Percentiles rank a stretch among this genome's conserved stretches.
Evolutionary conservation across 139 green algal species (phyloP).

Genomic region (Chlorella vulgaris): DNA sequence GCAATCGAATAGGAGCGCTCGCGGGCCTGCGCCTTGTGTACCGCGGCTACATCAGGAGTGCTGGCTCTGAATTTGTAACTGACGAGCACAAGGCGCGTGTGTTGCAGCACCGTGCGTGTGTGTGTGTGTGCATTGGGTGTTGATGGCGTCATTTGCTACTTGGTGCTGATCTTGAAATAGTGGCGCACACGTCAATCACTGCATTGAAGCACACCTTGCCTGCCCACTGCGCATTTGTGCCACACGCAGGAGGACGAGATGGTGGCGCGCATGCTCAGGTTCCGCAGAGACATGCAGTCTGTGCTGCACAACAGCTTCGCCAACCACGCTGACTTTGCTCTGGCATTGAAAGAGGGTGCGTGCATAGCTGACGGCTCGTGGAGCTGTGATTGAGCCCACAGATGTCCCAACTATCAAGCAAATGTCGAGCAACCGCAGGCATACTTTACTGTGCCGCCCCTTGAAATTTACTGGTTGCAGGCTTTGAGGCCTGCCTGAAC

Average conservation of each 20-base stretch:
- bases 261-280: conserved; percentile 23
- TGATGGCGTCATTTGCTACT: too few relatives aligned
- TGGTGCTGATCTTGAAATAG: too few relatives aligned
- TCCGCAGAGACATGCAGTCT: conserved; percentile 17
- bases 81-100: conserved; percentile 82
- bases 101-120: background rate
- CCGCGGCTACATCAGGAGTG: conserved; percentile 72
- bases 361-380: background rate
- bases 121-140: too few relatives aligned
- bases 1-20: conserved; percentile 62
- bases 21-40: conserved; percentile 77
- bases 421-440: too few relatives aligned
- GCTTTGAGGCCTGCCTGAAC: conserved; percentile 96
- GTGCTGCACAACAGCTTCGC: conserved; percentile 68
- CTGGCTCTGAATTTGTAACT: conserved; percentile 75
- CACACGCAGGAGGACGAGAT: conserved; percentile 29
- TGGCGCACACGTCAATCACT: too few relatives aligned
- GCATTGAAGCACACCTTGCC: too few relatives aligned
- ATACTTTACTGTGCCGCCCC: too few relatives aligned
- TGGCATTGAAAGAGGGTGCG: conserved; percentile 82
- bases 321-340: conserved; percentile 68
- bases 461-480: too few relatives aligned
- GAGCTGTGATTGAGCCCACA: background rate
- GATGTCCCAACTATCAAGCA: too few relatives aligned
- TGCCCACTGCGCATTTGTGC: too few relatives aligned